Percentiles rank a stretch among this genome's conserved stretches.
Conservation (phyloP, 306 rosid species). For the Hippophae rhamnoides region DNA sequence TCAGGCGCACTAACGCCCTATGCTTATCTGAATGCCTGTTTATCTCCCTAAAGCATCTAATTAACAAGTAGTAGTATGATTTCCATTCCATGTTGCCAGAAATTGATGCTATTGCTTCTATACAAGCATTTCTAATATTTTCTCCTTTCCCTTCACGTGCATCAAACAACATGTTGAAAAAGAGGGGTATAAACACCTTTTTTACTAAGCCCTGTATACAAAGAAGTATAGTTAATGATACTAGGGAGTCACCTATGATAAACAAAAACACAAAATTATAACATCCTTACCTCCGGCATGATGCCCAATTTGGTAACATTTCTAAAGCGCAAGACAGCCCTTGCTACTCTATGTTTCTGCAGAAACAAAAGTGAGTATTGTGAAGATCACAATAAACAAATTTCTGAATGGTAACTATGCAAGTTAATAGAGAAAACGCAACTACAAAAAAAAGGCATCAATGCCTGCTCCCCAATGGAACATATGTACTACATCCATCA, state of each 20-base stretch:
- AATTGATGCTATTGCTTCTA: slow-evolving; percentile 77
- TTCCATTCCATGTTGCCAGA: slow-evolving; percentile 80
- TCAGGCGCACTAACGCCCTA: slow-evolving; percentile 51
- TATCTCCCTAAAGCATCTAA: slow-evolving; percentile 60
- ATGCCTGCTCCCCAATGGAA: too few species aligned
- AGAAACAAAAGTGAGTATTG: slow-evolving; percentile 16
- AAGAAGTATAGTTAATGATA: slow-evolving; percentile 18
- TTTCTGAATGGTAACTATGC: not conserved
- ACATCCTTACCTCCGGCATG: slow-evolving; percentile 54
- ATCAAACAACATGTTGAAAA: slow-evolving; percentile 72
- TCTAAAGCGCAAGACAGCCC: slow-evolving; percentile 62
- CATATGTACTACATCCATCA: too few species aligned
- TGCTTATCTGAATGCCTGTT: slow-evolving; percentile 51
- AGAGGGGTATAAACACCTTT: slow-evolving; percentile 67
- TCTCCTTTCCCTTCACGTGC: slow-evolving; percentile 59
- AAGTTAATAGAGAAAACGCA: not conserved
- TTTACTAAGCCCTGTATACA: slow-evolving; percentile 49
- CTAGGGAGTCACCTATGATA: slow-evolving; percentile 8
- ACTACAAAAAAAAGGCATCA: too few species aligned
- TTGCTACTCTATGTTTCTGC: slow-evolving; percentile 80
- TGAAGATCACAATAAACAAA: not conserved
- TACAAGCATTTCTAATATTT: slow-evolving; percentile 68
- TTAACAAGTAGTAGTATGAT: slow-evolving; percentile 61
- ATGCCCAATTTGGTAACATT: slow-evolving; percentile 36
- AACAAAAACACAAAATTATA: slow-evolving; percentile 2